Conservation (phyloP, 805 yeast genomes). For the Metschnikowia chrysomelidarum region DNA sequence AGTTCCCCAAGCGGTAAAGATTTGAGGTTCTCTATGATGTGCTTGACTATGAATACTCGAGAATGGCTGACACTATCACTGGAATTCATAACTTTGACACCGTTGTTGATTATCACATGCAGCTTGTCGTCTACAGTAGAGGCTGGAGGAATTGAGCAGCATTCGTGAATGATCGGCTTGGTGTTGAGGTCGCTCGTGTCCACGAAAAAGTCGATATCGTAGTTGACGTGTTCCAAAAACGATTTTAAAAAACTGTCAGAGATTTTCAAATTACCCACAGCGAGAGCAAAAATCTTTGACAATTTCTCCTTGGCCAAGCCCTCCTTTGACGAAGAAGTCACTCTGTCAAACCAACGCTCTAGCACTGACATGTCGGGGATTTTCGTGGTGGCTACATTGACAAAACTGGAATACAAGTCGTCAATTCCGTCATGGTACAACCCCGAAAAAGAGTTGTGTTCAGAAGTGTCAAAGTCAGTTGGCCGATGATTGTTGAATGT, state of each 20-base stretch:
- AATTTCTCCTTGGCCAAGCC: conserved; percentile 31
- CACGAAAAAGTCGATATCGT: conserved; percentile 56
- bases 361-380: conserved; percentile 38
- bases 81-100: conserved; percentile 39
- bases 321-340: conserved; percentile 22
- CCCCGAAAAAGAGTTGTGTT: conserved; percentile 19
- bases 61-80: conserved; percentile 39
- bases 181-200: conserved; percentile 62
- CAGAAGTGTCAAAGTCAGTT: conserved; percentile 11
- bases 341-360: conserved; percentile 40
- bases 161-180: conserved; percentile 75
- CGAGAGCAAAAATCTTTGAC: conserved; percentile 69
- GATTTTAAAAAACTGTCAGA: conserved; percentile 58
- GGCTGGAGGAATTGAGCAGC: conserved; percentile 42
- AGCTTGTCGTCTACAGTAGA: conserved; percentile 30
- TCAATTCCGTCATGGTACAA: conserved; percentile 52
- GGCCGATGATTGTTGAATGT: conserved; percentile 1
- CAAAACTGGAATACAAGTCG: conserved; percentile 69
- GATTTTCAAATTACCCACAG: conserved; percentile 63
- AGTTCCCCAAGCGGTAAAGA: conserved; percentile 20
- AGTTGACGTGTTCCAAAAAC: conserved; percentile 43
- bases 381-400: conserved; percentile 47
- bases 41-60: conserved; percentile 35
- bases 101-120: conserved; percentile 42
- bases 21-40: conserved; percentile 27